Evolutionary conservation across 768 basidiomycete species (phyloP), one percentile per base, ranked within the genome.

Genomic region (Suillus weaverae): DNA sequence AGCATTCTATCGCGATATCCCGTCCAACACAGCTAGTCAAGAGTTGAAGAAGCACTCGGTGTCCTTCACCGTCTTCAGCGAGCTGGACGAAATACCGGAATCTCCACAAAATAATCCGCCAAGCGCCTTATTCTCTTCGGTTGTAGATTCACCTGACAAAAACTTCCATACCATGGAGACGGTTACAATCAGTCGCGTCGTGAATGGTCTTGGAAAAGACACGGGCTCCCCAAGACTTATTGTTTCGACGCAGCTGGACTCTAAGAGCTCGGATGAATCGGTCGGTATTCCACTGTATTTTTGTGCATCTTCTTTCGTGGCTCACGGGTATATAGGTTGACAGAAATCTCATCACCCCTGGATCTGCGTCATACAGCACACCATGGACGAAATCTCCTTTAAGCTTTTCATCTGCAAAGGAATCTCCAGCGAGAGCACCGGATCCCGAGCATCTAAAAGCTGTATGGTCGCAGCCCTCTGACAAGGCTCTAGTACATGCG

Each of bases 391-490:
- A 84, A 70, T 81, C 81, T 10, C 74, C 78, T 53, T 71, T 87
- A 66, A 84, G 77, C 67, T 79, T 89, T 60, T 73, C 86, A 11
- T 59, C 57, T 59, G 72, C 84, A 57, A 92, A 92, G 73, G 91
- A 93, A 41, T 85, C 87, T 10, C 82, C 89, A 18, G 84, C 85
- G 46, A 83, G 90, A 61, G 83, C 81, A 44, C 89, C 91, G 7
- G 91, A 92, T 73, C 89, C 90, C n/a, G 92, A 93, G 70, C 91
- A 91, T 68, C 79, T 95, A 60, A 94, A 90, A 75, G 88, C 90
- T 30, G 85, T 94, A 9, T 94, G 93, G 91, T 91, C 90, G 22
- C 89, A 92, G 70, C 84, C 89, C 6, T 84, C 92, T 5, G 86
- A 87, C 73, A 89, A 90, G 74, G 81, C 87, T n/a, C 85, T 83